These are phyloP conservation scores for Sordariomycetes sp. DNA, from an alignment of 2,329 filamentous ascomycete species.

Conservation along the genomic window DNA sequence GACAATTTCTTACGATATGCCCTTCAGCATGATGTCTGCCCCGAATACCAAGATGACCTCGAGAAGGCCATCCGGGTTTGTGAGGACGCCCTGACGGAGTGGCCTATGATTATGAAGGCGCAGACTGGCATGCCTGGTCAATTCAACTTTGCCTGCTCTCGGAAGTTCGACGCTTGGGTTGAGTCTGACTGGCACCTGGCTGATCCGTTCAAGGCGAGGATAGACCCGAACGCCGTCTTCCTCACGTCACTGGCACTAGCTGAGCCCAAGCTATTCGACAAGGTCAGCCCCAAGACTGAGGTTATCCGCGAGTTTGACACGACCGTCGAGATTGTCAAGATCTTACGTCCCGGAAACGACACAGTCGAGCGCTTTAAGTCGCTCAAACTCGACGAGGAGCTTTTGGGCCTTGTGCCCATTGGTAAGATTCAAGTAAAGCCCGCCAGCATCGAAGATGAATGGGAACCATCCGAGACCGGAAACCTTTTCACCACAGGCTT, in stretches of 20 bases:
- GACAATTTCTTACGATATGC: slow-evolving; percentile 87
- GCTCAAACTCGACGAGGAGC: slow-evolving; percentile 17
- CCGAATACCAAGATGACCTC: slow-evolving; percentile 65
- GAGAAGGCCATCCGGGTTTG: slow-evolving; percentile 58
- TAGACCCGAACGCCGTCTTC: neutral
- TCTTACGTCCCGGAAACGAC: slow-evolving; percentile 35
- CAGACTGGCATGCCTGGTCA: slow-evolving; percentile 54
- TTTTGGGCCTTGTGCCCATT: slow-evolving; percentile 26
- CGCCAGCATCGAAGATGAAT: slow-evolving; percentile 37
- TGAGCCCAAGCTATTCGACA: slow-evolving; percentile 18
- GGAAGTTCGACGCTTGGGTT: slow-evolving; percentile 45
- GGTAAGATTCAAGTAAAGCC: slow-evolving; percentile 35
- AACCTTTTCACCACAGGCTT: slow-evolving; percentile 8
- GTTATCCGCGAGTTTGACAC: slow-evolving; percentile 39
- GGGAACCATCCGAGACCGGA: slow-evolving; percentile 21
- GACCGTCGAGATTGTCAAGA: slow-evolving; percentile 50
- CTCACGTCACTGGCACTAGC: neutral
- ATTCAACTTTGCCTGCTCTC: slow-evolving; percentile 71
- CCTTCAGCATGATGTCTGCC: slow-evolving; percentile 74
- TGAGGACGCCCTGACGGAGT: slow-evolving; percentile 55
- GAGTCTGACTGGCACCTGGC: slow-evolving; percentile 21
- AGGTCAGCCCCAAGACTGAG: slow-evolving; percentile 8
- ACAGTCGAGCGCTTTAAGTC: slow-evolving; percentile 32
- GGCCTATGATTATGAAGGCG: slow-evolving; percentile 48
- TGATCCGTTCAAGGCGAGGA: slow-evolving; percentile 14